Evolutionary conservation across 371 early-diverging fungal genomes (phyloP).

Genomic region (Rhizopus stolonifer): DNA sequence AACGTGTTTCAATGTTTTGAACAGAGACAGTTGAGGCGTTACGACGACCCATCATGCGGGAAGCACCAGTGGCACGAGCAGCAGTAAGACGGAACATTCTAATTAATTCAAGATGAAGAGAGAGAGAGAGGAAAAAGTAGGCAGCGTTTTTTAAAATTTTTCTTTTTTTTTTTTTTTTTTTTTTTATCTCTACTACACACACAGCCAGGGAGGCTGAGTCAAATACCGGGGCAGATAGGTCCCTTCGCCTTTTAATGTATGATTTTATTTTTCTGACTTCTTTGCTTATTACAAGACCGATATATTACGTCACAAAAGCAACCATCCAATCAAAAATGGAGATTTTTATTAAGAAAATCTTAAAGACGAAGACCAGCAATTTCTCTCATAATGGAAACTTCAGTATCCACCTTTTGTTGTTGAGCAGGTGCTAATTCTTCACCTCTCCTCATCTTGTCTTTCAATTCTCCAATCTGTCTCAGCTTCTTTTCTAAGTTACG

Average conservation of each 20-base stretch:
- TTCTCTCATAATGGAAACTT: conserved; percentile 43
- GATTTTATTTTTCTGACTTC: no score
- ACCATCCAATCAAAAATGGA: not conserved
- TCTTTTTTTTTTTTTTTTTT: not conserved
- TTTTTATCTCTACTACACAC: not conserved
- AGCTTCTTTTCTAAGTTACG: conserved; percentile 87
- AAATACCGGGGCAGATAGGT: conserved; percentile 1
- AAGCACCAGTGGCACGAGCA: conserved; percentile 29
- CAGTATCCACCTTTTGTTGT: conserved; percentile 40
- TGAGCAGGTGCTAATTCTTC: conserved; percentile 85
- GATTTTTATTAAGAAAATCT: not conserved
- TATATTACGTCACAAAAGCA: not conserved
- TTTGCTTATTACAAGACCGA: not conserved
- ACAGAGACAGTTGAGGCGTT: conserved; percentile 61
- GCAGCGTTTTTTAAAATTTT: not conserved
- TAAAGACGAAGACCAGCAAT: conserved; percentile 29
- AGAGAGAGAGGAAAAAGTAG: conserved; percentile 22
- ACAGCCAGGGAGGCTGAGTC: conserved; percentile 2
- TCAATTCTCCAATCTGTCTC: conserved; percentile 83
- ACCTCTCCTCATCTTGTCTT: conserved; percentile 74
- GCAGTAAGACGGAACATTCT: conserved; percentile 45
- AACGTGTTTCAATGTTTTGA: conserved; percentile 74
- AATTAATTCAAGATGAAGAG: conserved; percentile 15
- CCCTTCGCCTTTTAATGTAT: not conserved
- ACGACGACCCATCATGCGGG: conserved; percentile 42